Evolutionary conservation across 2,329 filamentous ascomycete genomes (phyloP), one percentile per base, ranked within the genome.

Genomic region (Colletotrichum eleusines): DNA sequence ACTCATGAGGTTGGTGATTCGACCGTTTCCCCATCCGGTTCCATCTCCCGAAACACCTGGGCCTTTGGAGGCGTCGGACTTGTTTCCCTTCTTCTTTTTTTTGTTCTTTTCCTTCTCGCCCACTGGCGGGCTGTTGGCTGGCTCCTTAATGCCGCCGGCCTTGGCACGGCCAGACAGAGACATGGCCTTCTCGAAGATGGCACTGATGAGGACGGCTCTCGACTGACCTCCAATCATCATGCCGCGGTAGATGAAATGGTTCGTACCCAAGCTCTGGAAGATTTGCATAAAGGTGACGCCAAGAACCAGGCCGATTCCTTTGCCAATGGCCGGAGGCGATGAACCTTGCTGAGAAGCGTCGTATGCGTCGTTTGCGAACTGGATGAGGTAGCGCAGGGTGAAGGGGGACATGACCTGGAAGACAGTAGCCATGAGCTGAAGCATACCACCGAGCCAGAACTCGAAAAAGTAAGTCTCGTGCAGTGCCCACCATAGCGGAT

Each of bases 151-250:
- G 33, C 93, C 94, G 51, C 95, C 95, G 14, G 95, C 94, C 80
- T 91, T 96, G 28, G 96, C 96, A 61, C 95, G 88, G 14, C 92
- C 94, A 0, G 95, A 98, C 20, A 98, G 88, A 61, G 90, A 91
- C 91, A 98, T 94, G 3, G 94, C 90, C 80, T 98, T 98, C 78
- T 96, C 93, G 77, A 97, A 98, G 69, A 98, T 94, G 69, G 94
- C 83, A 28, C 92, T 89, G 74, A 98, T 97, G 53, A 98, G 83
- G 0, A 94, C 92, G 1, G 91, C 94, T 78, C 95, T 88, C 9
- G 89, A 84, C 82, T 98, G 91, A 0, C 94, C 96, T 73, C 95
- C 96, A 48, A 97, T 89, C 82, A 97, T 91, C 92, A 97, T 97
- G 28, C 95, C 94, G 28, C 91, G 90, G 77, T 95, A 98, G 77